Evolutionary conservation across 345 rosid genomes (phyloP), one percentile per base, ranked within the genome.

Genomic region (Garcia nutans): DNA sequence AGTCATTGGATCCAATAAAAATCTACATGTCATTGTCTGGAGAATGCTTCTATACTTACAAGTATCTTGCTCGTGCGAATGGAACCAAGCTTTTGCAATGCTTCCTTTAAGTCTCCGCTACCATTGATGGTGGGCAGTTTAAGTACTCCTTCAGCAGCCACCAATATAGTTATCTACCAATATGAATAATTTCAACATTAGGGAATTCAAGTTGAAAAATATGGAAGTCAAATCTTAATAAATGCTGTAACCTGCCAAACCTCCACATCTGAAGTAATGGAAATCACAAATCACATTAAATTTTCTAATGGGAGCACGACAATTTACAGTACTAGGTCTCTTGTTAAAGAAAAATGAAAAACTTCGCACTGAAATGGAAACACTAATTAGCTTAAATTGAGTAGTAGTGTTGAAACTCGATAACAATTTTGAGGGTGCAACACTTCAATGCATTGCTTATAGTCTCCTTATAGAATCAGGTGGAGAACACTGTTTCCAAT

Each of bases 101-200:
- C 96, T 85, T 91, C 94, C 86, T 91, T 93, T 33, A 96, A 81
- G 85, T 91, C 98, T 33, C 49, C 76, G 49, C 86, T 84, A 22
- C 98, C 87, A 52, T 88, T 96, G 61, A 93, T 88, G 44, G 90
- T 60, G 22, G 89, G 93, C 82, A 96, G 83, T 80, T 92, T 93
- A 64, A 88, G 92, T 55, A 83, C 82, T 78, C 99, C 99, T 74
- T 92, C 91, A 55, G 94, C 98, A 82, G 99, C 99, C 71, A 93
- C 93, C 87, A 96, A 77, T 74, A 93, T 85, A 42, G 99, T 93
- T 80, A 92, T 85, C 98, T 96, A 83, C 60, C 54, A 75, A 62
- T 47, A 49, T 17, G 79, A 67, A 77, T 31, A 24, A 54, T 50
- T 23, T 13, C 72, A 42, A 22, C 3, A 23, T 47, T 47, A 4